Evolutionary conservation across 495 filamentous ascomycete genomes (phyloP).

Genomic region (Bathelium albidoporum): DNA sequence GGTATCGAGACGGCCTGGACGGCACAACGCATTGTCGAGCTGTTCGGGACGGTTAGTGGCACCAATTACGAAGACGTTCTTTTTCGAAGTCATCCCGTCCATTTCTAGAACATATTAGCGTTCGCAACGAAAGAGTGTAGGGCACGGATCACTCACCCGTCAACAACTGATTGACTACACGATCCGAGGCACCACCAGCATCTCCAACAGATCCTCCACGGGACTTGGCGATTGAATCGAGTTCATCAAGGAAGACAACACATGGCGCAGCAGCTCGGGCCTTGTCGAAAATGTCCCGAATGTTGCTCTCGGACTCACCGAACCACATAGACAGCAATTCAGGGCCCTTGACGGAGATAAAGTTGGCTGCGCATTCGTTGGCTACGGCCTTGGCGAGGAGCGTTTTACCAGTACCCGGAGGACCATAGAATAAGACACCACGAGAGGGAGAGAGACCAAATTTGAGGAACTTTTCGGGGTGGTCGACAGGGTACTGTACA

Average conservation of each 20-base stretch:
- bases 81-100: slow-evolving; percentile 99
- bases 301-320: slow-evolving; percentile 99
- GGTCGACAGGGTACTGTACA: slow-evolving; percentile 98
- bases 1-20: slow-evolving; percentile 95
- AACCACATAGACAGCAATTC: slow-evolving; percentile 99
- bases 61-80: slow-evolving; percentile 99
- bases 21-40: slow-evolving; percentile 92
- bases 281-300: slow-evolving; percentile 99
- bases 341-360: slow-evolving; percentile 97
- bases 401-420: slow-evolving; percentile 99
- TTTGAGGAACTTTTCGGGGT: slow-evolving; percentile 99
- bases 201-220: slow-evolving; percentile 95
- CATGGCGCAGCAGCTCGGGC: slow-evolving; percentile 96
- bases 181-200: slow-evolving; percentile 95
- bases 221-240: slow-evolving; percentile 98
- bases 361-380: slow-evolving; percentile 98
- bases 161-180: slow-evolving; percentile 98
- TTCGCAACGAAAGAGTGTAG: background rate
- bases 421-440: slow-evolving; percentile 97
- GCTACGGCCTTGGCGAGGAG: slow-evolving; percentile 98
- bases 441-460: slow-evolving; percentile 96
- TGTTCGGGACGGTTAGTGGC: slow-evolving; percentile 98
- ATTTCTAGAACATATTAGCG: slow-evolving; percentile 64
- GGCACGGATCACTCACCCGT: slow-evolving; percentile 57
- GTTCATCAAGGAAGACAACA: slow-evolving; percentile 96